Evolutionary conservation across 2,329 filamentous ascomycete genomes (phyloP), one percentile per base, ranked within the genome.

Genomic region (Neoascochyta sp.): DNA sequence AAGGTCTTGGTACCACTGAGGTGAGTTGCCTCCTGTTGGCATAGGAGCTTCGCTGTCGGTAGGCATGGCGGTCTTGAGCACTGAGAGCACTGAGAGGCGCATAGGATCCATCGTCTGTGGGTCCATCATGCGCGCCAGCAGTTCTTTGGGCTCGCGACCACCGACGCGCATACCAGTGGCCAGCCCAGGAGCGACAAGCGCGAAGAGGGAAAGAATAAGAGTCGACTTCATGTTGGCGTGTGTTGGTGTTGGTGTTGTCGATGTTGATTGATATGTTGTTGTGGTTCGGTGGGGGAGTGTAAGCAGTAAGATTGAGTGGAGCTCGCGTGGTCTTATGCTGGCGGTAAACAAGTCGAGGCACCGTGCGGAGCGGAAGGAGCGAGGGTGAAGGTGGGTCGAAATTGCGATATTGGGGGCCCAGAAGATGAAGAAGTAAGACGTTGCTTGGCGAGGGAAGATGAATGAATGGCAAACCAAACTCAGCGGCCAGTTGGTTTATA

Each of bases 1-100:
- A 1, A 39, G 35, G 15, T 34, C 31, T 16, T 29, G 34, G 25
- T 35, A 38, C 31, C 34, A 41, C 25, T 35, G 33, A 18, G 37
- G 27, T 7, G 24, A 14, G 7, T 21, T 20, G 18, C 31, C 21
- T 23, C 33, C 29, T 3, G 34, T 29, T 5, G 34, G 34, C 7
- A 35, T 7, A 16, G 12, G 20, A 10, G 22, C 19, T 12, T 32
- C 29, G 17, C 22, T 34, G 9, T 10, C 31, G 7, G 33, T 32
- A 13, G 37, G 33, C 11, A 40, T 32, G 6, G 29, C 37, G 20
- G 29, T 40, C 19, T 24, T 27, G 12, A 40, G 32, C 7, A 40
- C 33, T 2, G 37, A 40, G 20, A 40, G 37, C 5, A 40, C 26
- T 10, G 37, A 40, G 14, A 33, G 19, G 16, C 32, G 35, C 10